A percentile compares a stretch with the other conserved stretches of the same genome.
These are phyloP conservation scores for Paecilomyces sp. DNA, from an alignment of 2,329 filamentous ascomycete genomes.

Conservation along the genomic window DNA sequence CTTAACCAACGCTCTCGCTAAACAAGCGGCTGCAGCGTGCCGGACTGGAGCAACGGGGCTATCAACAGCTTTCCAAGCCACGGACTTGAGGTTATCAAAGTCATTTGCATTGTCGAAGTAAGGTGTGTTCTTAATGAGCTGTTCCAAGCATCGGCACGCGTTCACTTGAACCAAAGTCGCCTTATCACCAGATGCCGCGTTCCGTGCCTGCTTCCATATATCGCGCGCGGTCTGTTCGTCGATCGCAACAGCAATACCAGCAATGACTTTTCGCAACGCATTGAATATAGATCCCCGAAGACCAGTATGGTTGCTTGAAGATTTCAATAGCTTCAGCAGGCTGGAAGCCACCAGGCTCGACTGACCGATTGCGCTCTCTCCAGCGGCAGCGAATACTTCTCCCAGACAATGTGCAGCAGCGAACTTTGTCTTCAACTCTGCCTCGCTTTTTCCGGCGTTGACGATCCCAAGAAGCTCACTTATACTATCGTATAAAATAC, in stretches of 20 bases:
- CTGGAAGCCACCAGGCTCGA: conserved; percentile 67
- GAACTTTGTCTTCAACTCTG: conserved; percentile 73
- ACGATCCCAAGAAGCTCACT: conserved; percentile 75
- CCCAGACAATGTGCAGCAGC: conserved; percentile 82
- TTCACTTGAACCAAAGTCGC: conserved; percentile 70
- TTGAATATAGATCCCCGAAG: conserved; percentile 71
- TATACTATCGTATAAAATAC: conserved; percentile 87
- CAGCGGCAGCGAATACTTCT: conserved; percentile 82
- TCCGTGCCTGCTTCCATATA: conserved; percentile 86
- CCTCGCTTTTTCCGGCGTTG: conserved; percentile 67
- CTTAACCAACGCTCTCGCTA: conserved; percentile 77
- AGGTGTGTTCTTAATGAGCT: conserved; percentile 62
- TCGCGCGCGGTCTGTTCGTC: conserved; percentile 84
- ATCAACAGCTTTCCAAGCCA: conserved; percentile 81
- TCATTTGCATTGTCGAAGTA: conserved; percentile 86
- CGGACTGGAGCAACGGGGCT: conserved; percentile 67
- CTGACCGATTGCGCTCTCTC: conserved; percentile 82
- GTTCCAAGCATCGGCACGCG: conserved; percentile 71
- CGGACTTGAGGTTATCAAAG: conserved; percentile 78
- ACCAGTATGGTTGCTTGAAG: conserved; percentile 71
- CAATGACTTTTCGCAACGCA: conserved; percentile 66
- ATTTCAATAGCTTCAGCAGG: conserved; percentile 72
- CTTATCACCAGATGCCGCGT: conserved; percentile 70
- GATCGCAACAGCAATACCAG: conserved; percentile 66
- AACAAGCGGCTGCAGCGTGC: conserved; percentile 76